Evolutionary conservation across 306 rosid genomes (phyloP), one percentile per base, ranked within the genome.

Genomic region (apple (Malus domestica)): DNA sequence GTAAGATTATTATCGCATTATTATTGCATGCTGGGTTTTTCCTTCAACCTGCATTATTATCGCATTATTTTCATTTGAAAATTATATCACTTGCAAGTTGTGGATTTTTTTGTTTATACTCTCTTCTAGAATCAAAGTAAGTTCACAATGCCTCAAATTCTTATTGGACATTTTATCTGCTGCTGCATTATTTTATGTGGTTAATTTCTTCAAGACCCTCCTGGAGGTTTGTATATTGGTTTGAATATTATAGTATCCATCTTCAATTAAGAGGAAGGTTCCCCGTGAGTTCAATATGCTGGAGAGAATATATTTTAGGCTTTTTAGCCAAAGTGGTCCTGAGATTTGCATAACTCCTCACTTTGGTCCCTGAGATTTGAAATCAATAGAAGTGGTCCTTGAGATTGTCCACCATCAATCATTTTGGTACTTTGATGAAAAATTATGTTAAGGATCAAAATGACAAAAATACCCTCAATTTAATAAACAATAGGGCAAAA

Each of bases 1-100:
- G 99, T 96, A 90, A 84, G 94, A 78, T 80, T 80, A 58, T 30
- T 30, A 30, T 30, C 32, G 4, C 32, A 30, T 71, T 71, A 33
- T 8, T 44, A 19, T 61, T 44, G 16, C 23, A n/a, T 61, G 54
- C 30, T 61, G 68, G 57, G 35, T 15, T 60, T 25, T 59, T 57
- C 44, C 6, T 23, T 25, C 42, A 38, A 25, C 38, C 23, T 1
- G 11, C 32, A 22, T 38, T 40, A 59, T 60, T 30, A 35, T 72
- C 18, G 5, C 32, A 40, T 60, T 30, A 18, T 73, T 40, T 60
- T 30, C 69, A 5, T 73, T 42, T 25, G 27, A 25, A 60, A 73
- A 19, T 25, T 8, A 10, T 60, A 25, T 15, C 8, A 27, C 18
- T 3, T 61, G 52, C 23, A 15, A 42, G 19, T 19, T 61, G 35